These are phyloP conservation scores for Mycena albidolilacea DNA, from an alignment of 768 basidiomycete genomes.

Conservation along the genomic window DNA sequence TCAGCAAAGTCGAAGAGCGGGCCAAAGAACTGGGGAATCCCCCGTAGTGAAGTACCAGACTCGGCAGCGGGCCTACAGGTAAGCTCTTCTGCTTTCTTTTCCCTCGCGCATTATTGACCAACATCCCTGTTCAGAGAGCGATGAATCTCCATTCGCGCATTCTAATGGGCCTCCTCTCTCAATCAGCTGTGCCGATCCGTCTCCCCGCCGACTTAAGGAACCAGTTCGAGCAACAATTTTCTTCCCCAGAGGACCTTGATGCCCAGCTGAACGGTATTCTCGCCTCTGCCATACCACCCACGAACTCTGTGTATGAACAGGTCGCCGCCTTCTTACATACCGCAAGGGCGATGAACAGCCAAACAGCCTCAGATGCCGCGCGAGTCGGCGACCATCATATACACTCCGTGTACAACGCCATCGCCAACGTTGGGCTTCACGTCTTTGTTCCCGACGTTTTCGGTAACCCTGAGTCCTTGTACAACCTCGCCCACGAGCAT, in stretches of 20 bases:
- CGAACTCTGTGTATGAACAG: not conserved
- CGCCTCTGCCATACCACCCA: not conserved
- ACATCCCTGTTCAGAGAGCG: not conserved
- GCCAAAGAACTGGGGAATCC: no score
- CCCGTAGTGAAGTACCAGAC: no score
- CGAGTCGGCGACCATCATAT: not conserved
- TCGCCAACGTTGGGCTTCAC: conserved; percentile 8
- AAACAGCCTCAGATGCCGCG: not conserved
- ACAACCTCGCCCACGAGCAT: conserved; percentile 10
- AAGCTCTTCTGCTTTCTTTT: not conserved
- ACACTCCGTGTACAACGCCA: not conserved
- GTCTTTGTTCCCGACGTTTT: conserved; percentile 11
- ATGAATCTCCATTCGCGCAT: not conserved
- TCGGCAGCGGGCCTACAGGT: no score
- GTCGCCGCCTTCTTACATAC: not conserved
- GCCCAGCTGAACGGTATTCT: no score
- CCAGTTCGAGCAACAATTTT: not conserved
- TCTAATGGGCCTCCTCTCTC: not conserved
- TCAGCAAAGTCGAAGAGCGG: no score
- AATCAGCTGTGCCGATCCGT: not conserved
- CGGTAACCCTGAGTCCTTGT: conserved; percentile 7
- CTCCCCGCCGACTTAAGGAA: not conserved
- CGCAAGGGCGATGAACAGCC: not conserved
- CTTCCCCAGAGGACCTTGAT: no score
- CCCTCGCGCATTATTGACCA: not conserved